Conservation (phyloP, 2,329 filamentous ascomycete genomes). For the Diaporthe caulivora region DNA sequence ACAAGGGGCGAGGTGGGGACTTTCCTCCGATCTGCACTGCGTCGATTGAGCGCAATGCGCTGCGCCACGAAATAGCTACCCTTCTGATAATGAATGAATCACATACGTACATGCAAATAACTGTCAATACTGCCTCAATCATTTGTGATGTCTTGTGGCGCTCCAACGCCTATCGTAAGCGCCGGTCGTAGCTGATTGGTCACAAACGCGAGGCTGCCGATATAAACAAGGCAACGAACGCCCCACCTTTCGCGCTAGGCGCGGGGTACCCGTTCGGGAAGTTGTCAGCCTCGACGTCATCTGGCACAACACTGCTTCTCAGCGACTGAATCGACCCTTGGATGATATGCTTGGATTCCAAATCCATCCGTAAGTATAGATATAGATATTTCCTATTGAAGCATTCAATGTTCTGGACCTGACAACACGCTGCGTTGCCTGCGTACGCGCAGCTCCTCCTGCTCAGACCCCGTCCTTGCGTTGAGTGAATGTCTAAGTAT, state of each 20-base stretch:
- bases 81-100: background rate
- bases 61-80: background rate
- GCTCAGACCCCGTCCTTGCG: background rate
- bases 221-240: background rate
- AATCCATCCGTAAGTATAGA: too few species aligned
- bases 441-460: background rate
- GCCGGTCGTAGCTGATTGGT: background rate
- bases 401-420: background rate
- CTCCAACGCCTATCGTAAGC: background rate
- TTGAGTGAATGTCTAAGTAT: background rate
- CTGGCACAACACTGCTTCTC: too few species aligned
- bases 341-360: background rate
- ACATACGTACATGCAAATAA: background rate
- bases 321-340: background rate
- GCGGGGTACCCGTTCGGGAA: conserved; percentile 10
- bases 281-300: conserved; percentile 25
- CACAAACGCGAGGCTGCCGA: conserved; percentile 6
- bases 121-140: fast-evolving
- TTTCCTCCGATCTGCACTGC: background rate
- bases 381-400: too few species aligned
- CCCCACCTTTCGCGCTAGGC: background rate
- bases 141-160: background rate
- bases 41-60: background rate
- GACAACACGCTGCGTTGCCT: background rate
- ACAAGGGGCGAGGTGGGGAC: background rate